Conservation (phyloP, 345 rosid species). For the Dipteronia dyeriana region DNA sequence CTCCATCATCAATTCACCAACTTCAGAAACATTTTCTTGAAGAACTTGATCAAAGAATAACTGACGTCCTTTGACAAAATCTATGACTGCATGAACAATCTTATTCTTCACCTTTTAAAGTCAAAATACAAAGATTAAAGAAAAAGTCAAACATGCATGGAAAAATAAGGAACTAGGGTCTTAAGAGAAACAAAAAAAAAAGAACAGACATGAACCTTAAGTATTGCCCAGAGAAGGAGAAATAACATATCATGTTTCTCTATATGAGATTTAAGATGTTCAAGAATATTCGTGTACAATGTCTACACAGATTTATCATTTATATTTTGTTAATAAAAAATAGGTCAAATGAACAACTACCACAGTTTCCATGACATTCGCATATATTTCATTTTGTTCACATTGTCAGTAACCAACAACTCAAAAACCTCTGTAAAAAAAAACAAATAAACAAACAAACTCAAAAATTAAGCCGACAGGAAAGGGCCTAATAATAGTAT, state of each 20-base stretch:
- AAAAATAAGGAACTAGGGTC: background rate
- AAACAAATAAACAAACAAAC: no score
- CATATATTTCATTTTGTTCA: background rate
- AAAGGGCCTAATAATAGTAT: no score
- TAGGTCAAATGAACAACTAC: background rate
- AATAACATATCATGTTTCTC: background rate
- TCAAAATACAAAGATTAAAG: slow-evolving; percentile 7
- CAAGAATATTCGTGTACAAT: background rate
- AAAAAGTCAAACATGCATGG: slow-evolving; percentile 1
- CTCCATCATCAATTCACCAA: slow-evolving; percentile 79
- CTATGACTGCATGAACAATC: slow-evolving; percentile 80
- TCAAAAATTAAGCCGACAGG: no score
- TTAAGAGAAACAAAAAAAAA: background rate
- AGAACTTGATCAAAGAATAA: slow-evolving; percentile 82
- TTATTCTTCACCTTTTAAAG: slow-evolving; percentile 77
- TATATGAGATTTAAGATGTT: background rate
- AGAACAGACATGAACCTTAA: background rate
- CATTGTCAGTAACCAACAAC: no score
- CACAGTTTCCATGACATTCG: background rate
- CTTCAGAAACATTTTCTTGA: slow-evolving; percentile 61
- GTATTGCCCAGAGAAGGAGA: background rate
- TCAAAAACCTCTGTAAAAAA: no score
- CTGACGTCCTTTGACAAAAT: slow-evolving; percentile 79
- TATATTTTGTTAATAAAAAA: background rate
- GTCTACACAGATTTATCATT: background rate